Evolutionary conservation across 345 rosid genomes (phyloP).

Genomic region (Eucalyptus virginea): DNA sequence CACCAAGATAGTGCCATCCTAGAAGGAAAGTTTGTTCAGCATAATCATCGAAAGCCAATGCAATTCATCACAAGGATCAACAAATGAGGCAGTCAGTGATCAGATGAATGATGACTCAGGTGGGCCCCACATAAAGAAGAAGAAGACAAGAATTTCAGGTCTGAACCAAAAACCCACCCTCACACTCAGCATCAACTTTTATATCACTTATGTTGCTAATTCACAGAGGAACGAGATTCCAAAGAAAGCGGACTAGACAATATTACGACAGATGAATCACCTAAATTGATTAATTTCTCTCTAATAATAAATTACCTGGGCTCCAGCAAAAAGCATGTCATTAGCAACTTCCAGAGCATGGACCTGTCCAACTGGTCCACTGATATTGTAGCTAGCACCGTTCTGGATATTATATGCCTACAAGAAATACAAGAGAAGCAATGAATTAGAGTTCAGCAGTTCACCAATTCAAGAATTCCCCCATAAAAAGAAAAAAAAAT

Average conservation of each 20-base stretch:
- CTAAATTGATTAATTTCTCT: background rate
- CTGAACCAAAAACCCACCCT: background rate
- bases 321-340: constrained; percentile 48
- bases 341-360: constrained; percentile 18
- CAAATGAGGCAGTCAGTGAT: background rate
- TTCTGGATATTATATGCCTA: constrained; percentile 47
- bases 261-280: background rate
- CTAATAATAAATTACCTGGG: constrained; percentile 29
- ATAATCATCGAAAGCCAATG: background rate
- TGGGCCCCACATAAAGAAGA: background rate
- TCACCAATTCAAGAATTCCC: too few relatives aligned
- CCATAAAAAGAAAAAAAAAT: background rate
- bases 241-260: background rate
- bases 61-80: background rate
- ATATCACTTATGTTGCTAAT: background rate
- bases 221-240: background rate
- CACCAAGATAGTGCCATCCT: constrained; percentile 36
- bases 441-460: background rate
- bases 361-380: constrained; percentile 36
- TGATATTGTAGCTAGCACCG: constrained; percentile 11
- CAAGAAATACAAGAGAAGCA: background rate
- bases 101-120: background rate
- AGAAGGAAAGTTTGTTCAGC: background rate
- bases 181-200: background rate
- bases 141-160: background rate